phyloP scores from a whole-genome alignment of 139 green algal species.

The Picochlorum sp. region DNA sequence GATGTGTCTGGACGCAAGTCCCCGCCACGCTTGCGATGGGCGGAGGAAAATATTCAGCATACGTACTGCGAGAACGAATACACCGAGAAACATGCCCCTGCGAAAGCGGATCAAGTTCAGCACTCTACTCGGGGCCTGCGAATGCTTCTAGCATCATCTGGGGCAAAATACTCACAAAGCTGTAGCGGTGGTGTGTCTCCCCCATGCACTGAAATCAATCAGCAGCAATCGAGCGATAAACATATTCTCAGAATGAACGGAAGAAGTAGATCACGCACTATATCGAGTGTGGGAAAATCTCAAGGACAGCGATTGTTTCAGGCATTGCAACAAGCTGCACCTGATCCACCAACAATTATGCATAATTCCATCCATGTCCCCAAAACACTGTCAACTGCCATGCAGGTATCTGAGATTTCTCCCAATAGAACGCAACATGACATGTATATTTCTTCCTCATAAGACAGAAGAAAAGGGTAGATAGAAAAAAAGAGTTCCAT shows the following conservation, averaged over 20 bases:
- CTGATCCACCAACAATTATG: not conserved
- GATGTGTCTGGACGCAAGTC: not conserved
- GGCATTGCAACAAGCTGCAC: not conserved
- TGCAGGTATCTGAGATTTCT: not conserved
- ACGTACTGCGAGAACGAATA: not conserved
- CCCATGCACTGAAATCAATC: too few relatives aligned
- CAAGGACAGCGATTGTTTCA: not conserved
- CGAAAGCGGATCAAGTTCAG: not conserved
- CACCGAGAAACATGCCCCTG: not conserved
- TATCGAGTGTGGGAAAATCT: not conserved
- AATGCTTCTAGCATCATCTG: constrained; percentile 3
- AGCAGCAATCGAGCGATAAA: too few relatives aligned
- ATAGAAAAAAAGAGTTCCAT: too few relatives aligned
- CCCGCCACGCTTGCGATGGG: not conserved
- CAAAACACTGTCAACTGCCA: not conserved
- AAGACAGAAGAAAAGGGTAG: not conserved
- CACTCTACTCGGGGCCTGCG: not conserved
- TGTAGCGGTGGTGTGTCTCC: too few relatives aligned
- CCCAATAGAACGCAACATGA: not conserved
- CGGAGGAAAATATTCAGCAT: not conserved
- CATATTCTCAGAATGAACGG: too few relatives aligned
- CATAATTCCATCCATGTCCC: not conserved
- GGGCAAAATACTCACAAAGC: too few relatives aligned
- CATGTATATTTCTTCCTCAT: not conserved
- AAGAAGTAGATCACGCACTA: too few relatives aligned